Base-by-base conservation (phyloP, 768 basidiomycete genomes). In the Boletus subcaerulescens region DNA sequence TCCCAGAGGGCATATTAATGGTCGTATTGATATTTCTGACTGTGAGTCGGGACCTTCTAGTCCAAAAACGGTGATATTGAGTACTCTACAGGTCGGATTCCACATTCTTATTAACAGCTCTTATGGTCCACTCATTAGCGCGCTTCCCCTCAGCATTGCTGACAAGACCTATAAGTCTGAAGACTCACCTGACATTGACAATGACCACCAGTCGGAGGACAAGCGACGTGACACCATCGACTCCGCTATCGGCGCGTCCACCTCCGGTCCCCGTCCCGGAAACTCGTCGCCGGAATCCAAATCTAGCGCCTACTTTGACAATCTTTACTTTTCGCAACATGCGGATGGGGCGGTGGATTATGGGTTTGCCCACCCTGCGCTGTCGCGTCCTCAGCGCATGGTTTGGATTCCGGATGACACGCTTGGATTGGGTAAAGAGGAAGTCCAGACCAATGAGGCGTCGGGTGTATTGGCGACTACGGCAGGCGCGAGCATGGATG, bases 361-460 rank as follows among this genome's bases (percentile, higher is more conserved):
- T 63, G 87, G 88, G 13, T 98, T 96, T 73, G 85, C 89, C 44
- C 96, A 96, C 63, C 96, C 96, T 15, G 93, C 93, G 8, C 78
- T 82, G 51, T 82, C 76, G 57, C 72, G 83, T 48, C 83, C 89
- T 45, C 91, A 93, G 72, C 78, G 86, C 58, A 77, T 83, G 5
- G 74, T 98, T 32, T 98, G 96, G 96, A 70, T 98, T 50, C 91
- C 96, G 20, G 71, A 74, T 38, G 96, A 98, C 67, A 61, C 71
- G 7, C 59, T 60, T 20, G 68, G 67, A n/a, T 32, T 93, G 50
- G 82, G 78, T 1, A 71, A 75, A 36, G 81, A 81, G 56, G 90
- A 91, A 74, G 83, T 80, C 59, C 66, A 73, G 57, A 81, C 71
- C 58, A 85, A 85, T 67, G 65, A 62, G 56, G 76, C 74, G 29